Base-by-base conservation (phyloP, 176 grass and related monocot species). In the Lolium perenne region DNA sequence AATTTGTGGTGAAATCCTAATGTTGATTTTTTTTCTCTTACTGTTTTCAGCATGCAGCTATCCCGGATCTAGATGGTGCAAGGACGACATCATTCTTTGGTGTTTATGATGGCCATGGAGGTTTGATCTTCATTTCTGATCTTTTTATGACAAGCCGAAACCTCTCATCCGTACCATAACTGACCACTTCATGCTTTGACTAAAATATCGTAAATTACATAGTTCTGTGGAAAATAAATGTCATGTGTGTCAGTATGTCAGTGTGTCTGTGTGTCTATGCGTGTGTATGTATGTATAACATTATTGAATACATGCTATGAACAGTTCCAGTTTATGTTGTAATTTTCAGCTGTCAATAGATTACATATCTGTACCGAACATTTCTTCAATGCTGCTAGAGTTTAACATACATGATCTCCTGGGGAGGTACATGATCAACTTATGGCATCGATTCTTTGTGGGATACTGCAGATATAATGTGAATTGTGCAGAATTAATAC, bases 41-140 rank as follows among this genome's bases (percentile, higher is more conserved):
- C 46, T 67, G 26, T 76, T 65, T 82, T 57, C 55, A 88, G 86
- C 18, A 2, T 77, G 18, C 86, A 82, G 10, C 59, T 82, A 22
- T 58, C 21, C 60, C 57, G 57, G 60, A 87, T 82, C 70, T 82
- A 21, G 70, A 87, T 75, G 15, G 2, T 35, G 3, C 5, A 25
- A 80, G 5, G 21, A 18, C 4, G 57, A 87, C 71, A 47, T 67
- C 86, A 29, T 87, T 87, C 79, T 87, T 88, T 88, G 86, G 71
- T 82, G 59, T 87, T 69, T 87, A 87, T 77, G 86, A 88, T 88
- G 86, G 79, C 35, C 80, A 88, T 70, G 60, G 78, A 88, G 86
- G 86, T 88, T 75, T 77, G 80, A 69, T 69, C 60, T 47, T 83
- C 38, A 51, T 71, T 83, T 62, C 8, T 11, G 29, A 43, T 87